Conservation (phyloP, 1,284 basidiomycete genomes). For the Filobasidium uniguttulatum region DNA sequence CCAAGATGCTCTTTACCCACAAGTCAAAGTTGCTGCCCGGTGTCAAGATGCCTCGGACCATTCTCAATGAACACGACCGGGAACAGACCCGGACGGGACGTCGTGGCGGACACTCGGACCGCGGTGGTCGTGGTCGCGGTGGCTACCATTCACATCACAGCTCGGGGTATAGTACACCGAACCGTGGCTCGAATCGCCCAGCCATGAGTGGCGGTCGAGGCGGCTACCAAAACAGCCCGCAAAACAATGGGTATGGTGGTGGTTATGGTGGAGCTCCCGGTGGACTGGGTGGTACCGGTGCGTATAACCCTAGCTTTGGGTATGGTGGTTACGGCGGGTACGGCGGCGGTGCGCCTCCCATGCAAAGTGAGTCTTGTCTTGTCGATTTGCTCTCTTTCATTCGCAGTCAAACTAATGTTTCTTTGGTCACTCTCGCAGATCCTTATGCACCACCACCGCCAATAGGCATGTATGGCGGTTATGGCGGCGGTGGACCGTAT, state of each 20-base stretch:
- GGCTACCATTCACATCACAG: too few species aligned
- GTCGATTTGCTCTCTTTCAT: too few species aligned
- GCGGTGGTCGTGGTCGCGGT: conserved; percentile 28
- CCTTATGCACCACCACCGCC: conserved; percentile 1
- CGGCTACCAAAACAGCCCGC: neutral
- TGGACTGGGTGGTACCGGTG: neutral
- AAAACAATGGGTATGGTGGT: neutral
- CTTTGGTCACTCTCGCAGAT: too few species aligned
- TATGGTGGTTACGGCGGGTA: conserved; percentile 5
- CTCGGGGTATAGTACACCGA: too few species aligned
- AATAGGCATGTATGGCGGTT: conserved; percentile 14
- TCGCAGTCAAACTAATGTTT: too few species aligned
- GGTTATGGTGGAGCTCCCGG: conserved; percentile 13
- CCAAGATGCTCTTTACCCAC: conserved; percentile 71
- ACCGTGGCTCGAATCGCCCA: too few species aligned
- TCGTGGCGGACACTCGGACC: conserved; percentile 23
- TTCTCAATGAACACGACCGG: conserved; percentile 59
- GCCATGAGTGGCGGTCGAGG: neutral
- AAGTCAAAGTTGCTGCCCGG: conserved; percentile 71
- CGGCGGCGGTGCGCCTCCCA: neutral
- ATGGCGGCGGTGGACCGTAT: conserved; percentile 8
- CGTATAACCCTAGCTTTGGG: neutral
- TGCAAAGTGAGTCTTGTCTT: neutral
- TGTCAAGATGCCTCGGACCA: conserved; percentile 47
- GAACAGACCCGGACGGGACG: conserved; percentile 47